Evolutionary conservation across 1,139 yeast species (phyloP), one percentile per base, ranked within the genome.

Genomic region (Meyerozyma smithsonii): DNA sequence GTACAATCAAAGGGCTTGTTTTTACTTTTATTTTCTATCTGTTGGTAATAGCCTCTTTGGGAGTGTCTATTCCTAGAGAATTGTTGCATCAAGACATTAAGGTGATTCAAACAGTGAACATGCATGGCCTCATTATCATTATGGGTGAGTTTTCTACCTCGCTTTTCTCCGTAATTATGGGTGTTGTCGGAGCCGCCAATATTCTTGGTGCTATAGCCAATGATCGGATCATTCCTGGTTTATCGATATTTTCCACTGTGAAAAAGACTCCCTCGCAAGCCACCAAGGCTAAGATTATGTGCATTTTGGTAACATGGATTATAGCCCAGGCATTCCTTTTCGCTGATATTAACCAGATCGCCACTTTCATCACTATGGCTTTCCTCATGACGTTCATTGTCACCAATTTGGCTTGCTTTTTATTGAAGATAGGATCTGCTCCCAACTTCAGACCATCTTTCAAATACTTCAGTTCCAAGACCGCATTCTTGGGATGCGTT

Each of bases 361-460:
- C 98, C 2, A 85, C 94, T 0, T 84, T 89, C 54, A 90, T 92
- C 44, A 90, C 97, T 2, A 89, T 92, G 97, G 96, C 98, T 0
- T 92, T 88, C 53, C 69, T 92, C 41, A 86, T 90, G 92, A 92
- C 98, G 0, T 92, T 92, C 56, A 84, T 90, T 36, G 96, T 90
- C 4, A 89, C 95, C 26, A 92, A 92, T 54, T 61, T 90, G 47
- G 97, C 98, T 1, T 92, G 98, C 59, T 89, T 90, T 56, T 62
- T 92, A 42, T 72, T 92, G 50, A 84, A 84, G 48, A 66, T 92
- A 11, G 94, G 97, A 0, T 80, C 96, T 2, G 98, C 98, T 3
- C 98, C 98, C 10, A 92, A 92, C 58, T 92, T 92, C 61, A 69
- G 98, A 51, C 98, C 98, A 2, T 86, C 96, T 4, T 92, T 92